A percentile compares a stretch with the other conserved stretches of the same genome.
phyloP scores from a whole-genome alignment of 192 early-diverging fungal genomes.

The Coemansia sp. region DNA sequence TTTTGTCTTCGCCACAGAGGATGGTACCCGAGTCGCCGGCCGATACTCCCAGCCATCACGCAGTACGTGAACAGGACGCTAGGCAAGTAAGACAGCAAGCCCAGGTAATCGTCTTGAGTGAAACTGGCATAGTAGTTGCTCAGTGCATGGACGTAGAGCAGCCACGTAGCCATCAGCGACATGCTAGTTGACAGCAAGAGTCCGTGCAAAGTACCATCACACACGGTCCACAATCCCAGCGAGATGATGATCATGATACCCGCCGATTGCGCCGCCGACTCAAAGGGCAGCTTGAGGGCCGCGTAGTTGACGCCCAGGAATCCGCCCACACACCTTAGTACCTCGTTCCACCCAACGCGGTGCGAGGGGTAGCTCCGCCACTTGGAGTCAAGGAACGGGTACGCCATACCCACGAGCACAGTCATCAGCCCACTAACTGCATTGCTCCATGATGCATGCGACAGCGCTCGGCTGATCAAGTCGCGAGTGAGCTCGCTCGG shows the following conservation, averaged over 20 bases:
- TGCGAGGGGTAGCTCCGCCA: conserved; percentile 34
- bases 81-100: conserved; percentile 41
- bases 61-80: conserved; percentile 51
- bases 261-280: conserved; percentile 41
- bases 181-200: conserved; percentile 32
- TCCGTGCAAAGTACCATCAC: conserved; percentile 49
- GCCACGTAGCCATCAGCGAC: conserved; percentile 37
- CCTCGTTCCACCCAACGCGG: conserved; percentile 32
- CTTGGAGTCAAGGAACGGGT: conserved; percentile 43
- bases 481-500: conserved; percentile 28
- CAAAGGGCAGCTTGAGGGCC: conserved; percentile 49
- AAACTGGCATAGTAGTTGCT: conserved; percentile 16
- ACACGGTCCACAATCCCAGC: conserved; percentile 50
- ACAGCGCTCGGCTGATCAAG: conserved; percentile 37
- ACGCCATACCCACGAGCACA: conserved; percentile 33
- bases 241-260: conserved; percentile 45
- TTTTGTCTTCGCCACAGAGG: conserved; percentile 24
- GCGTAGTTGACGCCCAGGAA: conserved; percentile 54
- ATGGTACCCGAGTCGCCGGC: conserved; percentile 30
- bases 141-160: conserved; percentile 39
- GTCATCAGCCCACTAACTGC: conserved; percentile 38
- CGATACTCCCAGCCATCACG: conserved; percentile 47
- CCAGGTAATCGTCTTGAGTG: conserved; percentile 41
- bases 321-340: conserved; percentile 47
- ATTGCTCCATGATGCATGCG: conserved; percentile 35